phyloP scores from a whole-genome alignment of 306 rosid genomes.

The Cyamopsis tetragonoloba region DNA sequence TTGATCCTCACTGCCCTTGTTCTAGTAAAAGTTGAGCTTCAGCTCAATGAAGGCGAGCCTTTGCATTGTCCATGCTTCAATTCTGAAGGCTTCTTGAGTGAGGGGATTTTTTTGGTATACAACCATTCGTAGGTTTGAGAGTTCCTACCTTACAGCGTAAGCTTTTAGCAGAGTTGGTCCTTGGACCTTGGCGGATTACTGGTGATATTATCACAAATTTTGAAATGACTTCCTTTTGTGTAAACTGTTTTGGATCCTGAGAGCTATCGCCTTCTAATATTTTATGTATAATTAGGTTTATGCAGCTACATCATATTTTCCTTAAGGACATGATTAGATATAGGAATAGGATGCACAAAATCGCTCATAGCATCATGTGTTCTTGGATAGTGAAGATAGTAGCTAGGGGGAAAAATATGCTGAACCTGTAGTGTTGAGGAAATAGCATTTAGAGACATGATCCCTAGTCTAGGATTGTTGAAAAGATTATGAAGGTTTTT shows the following conservation, averaged over 20 bases:
- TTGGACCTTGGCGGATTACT: neutral
- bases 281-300: neutral
- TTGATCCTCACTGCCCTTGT: neutral
- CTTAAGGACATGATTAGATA: neutral
- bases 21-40: neutral
- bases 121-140: neutral
- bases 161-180: neutral
- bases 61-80: slow-evolving; percentile 9
- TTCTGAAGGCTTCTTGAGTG: neutral
- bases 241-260: neutral
- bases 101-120: neutral
- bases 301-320: neutral
- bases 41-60: neutral
- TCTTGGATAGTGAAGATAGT: neutral
- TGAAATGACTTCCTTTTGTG: neutral
- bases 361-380: neutral
- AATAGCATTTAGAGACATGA: neutral
- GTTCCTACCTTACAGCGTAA: neutral
- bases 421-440: no score
- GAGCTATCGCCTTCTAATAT: neutral
- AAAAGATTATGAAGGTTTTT: slow-evolving; percentile 1
- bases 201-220: neutral
- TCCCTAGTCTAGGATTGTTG: slow-evolving; percentile 15
- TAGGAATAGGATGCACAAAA: neutral
- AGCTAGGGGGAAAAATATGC: neutral